Conservation (phyloP, 495 filamentous ascomycete species). For the Tuber calosporum region DNA sequence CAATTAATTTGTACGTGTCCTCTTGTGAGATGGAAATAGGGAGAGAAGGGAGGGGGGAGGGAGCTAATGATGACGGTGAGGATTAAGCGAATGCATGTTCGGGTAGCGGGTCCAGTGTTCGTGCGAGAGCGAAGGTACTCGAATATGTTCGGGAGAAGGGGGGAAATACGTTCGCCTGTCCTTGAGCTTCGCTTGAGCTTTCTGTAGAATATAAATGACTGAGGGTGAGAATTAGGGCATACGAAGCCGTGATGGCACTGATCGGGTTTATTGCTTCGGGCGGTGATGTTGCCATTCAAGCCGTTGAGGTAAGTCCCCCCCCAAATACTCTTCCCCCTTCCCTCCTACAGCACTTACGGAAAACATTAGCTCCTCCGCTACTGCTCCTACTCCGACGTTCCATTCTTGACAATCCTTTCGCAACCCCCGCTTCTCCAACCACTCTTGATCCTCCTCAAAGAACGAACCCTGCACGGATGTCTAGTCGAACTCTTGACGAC, state of each 20-base stretch:
- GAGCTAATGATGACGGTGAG: background rate
- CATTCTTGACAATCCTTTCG: background rate
- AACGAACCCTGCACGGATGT: background rate
- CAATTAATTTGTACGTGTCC: slow-evolving; percentile 1
- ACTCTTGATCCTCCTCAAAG: background rate
- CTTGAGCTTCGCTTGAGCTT: background rate
- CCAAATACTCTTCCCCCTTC: background rate
- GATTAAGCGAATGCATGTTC: slow-evolving; percentile 1
- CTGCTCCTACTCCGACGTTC: background rate
- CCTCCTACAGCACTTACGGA: background rate
- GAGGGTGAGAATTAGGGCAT: background rate
- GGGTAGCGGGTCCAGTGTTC: background rate
- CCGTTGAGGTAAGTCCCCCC: background rate
- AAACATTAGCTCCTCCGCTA: background rate
- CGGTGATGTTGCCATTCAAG: slow-evolving; percentile 2
- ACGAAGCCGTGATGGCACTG: background rate
- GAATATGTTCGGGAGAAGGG: background rate
- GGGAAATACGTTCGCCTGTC: background rate
- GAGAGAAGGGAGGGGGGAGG: background rate
- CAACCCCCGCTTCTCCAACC: background rate
- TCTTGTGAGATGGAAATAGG: background rate
- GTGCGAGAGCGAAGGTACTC: background rate
- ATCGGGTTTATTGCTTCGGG: background rate
- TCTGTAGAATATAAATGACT: background rate
- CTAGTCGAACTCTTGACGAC: background rate